Base-by-base conservation (phyloP, 2,329 filamentous ascomycete species). In the Fusarium transvaalense region DNA sequence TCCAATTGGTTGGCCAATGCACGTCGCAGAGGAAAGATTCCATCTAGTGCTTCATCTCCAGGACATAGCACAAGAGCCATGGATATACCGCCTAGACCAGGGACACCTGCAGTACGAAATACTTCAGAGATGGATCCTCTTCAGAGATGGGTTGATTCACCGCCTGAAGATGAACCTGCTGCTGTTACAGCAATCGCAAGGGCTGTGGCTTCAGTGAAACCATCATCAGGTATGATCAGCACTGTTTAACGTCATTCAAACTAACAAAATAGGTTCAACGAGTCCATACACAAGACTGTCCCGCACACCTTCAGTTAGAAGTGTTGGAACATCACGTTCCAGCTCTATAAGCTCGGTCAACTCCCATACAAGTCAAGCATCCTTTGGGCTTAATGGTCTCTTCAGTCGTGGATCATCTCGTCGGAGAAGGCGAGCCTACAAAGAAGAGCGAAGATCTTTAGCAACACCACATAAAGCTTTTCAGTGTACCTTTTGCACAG, bases 1-100 rank as follows among this genome's bases (percentile, higher is more conserved):
- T 89, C 89, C 19, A 97, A 96, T 77, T 97, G 93, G 93, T 85
- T 97, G 47, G 93, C 93, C 54, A 97, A 97, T 78, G 92, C 92
- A 54, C 88, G 93, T 32, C 87, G 93, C 51, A 84, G 93, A 67
- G 89, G 91, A 68, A 97, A 96, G 81, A 88, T 90, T 15, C 54
- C 63, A 0, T 72, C 66, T 4, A 68, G 66, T 23, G 57, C 68
- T 4, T 62, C 68, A 0, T 72, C 69, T 0, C 66, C 66, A 4
- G 47, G 41, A 15, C 56, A 56, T 23, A 48, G 53, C 19, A 47
- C 63, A 2, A 56, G 32, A 10, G 68, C 86, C 1, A 86, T 92
- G 62, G 83, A 89, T 63, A 90, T 92, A 39, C 88, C 89, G 14
- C 76, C 80, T 31, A 62, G 74, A 13, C 71, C 74, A 13, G 72